Base-by-base conservation (phyloP, 306 rosid species). In the Vigna reflexopilosa region DNA sequence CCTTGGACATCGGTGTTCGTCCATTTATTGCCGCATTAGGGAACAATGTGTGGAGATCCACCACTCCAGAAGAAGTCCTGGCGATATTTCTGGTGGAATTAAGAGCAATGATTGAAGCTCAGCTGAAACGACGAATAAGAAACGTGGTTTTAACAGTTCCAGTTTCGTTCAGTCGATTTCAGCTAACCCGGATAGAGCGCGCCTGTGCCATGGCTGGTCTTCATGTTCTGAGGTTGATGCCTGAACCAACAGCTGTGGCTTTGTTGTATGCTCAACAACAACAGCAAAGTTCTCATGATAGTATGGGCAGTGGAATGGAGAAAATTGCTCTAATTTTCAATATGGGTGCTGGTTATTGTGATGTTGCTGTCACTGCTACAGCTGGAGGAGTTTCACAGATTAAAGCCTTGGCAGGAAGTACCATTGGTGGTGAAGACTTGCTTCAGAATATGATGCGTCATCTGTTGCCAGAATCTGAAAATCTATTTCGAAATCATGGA, bases 151-250 rank as follows among this genome's bases (percentile, higher is more conserved):
- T 94, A 11, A 90, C 97, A 2, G 70, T 89, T 78, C 98, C 98
- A 6, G 97, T 86, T 87, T 89, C 97, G 13, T 92, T 94, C 79
- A 87, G 88, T 75, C 88, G 97, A 42, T 92, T 94, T 83, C 97
- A 92, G 87, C 85, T 90, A 50, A 83, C 92, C 16, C 93, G 95
- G 6, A 79, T 92, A 40, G 92, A 90, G 74, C 85, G 97, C 40
- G 93, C 98, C 75, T 94, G 97, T 78, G 97, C 91, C 13, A 90
- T 90, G 92, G 97, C 97, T 72, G 97, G 98, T 70, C 91, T 94
- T 72, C 93, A 83, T 67, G 86, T 89, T 67, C 90, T 89, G 45
- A 81, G 93, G 54, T 63, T 90, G 73, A 94, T 94, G 95, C 95
- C 95, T 59, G 97, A 94, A 79, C 98, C 97, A 42, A 94, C 97